Conservation (phyloP, 2,329 filamentous ascomycete genomes). For the Xylaria sp. region DNA sequence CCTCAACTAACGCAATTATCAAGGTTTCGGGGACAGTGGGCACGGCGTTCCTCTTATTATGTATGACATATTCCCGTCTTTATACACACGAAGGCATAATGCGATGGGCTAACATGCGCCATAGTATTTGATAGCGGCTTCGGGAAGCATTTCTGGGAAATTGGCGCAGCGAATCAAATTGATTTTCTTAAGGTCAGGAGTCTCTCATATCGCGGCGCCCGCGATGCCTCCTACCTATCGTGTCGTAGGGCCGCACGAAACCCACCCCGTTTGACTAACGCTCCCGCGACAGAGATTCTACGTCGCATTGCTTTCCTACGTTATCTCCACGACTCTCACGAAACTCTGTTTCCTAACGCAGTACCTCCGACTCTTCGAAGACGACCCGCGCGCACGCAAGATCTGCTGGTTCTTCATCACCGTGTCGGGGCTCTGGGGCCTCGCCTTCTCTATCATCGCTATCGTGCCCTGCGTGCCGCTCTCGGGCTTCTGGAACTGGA, state of each 20-base stretch:
- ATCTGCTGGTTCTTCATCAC: conserved; percentile 45
- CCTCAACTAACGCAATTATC: conserved; percentile 8
- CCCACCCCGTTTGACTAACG: conserved; percentile 26
- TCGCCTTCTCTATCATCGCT: conserved; percentile 47
- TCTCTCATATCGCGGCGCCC: background rate
- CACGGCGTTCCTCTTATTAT: conserved; percentile 33
- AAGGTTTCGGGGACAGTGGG: conserved; percentile 46
- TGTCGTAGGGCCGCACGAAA: background rate
- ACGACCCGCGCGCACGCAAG: conserved; percentile 37
- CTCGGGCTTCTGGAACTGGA: conserved; percentile 49
- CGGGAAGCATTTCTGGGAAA: conserved; percentile 46
- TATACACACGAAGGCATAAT: background rate
- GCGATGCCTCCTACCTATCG: background rate
- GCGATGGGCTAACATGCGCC: conserved; percentile 29
- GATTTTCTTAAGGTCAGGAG: conserved; percentile 44
- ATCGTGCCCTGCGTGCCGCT: conserved; percentile 50
- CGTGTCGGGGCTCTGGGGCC: conserved; percentile 48
- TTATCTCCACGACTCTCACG: conserved; percentile 51
- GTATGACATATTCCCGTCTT: conserved; percentile 17
- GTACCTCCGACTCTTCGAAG: conserved; percentile 53
- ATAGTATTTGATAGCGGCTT: conserved; percentile 45
- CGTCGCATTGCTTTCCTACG: conserved; percentile 49
- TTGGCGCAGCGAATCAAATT: conserved; percentile 37
- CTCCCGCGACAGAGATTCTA: conserved; percentile 48
- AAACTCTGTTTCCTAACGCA: conserved; percentile 54